These are phyloP conservation scores for Aspergillus sp. DNA, from an alignment of 2,329 filamentous ascomycete genomes.

Conservation along the genomic window DNA sequence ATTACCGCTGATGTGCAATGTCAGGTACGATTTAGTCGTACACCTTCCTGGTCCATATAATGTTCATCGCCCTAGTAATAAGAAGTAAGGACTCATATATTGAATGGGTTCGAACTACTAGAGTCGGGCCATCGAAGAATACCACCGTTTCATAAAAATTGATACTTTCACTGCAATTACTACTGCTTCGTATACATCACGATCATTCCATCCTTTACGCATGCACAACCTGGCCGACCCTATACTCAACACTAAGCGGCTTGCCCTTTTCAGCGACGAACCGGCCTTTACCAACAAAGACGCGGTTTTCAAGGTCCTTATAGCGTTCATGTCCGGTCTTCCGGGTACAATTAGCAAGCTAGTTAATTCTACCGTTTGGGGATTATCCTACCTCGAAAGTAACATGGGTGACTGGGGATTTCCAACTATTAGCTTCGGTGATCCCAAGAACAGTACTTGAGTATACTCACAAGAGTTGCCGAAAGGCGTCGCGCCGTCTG, in stretches of 20 bases:
- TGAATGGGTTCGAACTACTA: neutral
- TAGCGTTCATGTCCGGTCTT: slow-evolving; percentile 44
- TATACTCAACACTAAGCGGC: slow-evolving; percentile 42
- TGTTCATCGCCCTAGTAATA: neutral
- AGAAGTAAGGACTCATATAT: too few species aligned
- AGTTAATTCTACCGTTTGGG: neutral
- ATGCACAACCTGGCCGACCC: slow-evolving; percentile 39
- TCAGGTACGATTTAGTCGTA: too few species aligned
- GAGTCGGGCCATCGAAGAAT: neutral
- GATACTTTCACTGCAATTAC: neutral
- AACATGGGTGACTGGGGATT: slow-evolving; percentile 6
- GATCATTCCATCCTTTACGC: slow-evolving; percentile 10
- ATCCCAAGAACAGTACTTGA: neutral
- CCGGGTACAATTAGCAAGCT: neutral
- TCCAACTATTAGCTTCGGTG: slow-evolving; percentile 6
- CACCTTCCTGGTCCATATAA: neutral
- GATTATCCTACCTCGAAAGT: neutral
- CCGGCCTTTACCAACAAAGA: slow-evolving; percentile 43
- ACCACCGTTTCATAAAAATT: neutral
- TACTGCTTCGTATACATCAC: neutral
- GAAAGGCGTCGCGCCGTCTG: slow-evolving; percentile 38
- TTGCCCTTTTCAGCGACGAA: slow-evolving; percentile 41
- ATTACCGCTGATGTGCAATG: too few species aligned
- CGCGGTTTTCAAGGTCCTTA: slow-evolving; percentile 41
- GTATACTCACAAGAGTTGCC: slow-evolving; percentile 40